Conservation (phyloP, 345 rosid species). For the Eucalyptus sp. region DNA sequence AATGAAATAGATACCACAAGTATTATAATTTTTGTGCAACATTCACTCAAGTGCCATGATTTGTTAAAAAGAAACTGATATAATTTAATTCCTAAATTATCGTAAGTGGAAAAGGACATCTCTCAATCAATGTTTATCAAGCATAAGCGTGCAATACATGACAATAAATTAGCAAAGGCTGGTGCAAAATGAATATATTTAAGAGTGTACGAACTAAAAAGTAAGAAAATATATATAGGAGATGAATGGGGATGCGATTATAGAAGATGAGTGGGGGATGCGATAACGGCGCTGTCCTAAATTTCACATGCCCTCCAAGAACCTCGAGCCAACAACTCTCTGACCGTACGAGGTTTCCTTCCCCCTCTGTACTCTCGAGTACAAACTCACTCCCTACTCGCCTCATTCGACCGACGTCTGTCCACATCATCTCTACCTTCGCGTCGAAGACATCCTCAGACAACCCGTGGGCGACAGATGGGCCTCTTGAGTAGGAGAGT, state of each 20-base stretch:
- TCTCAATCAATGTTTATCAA: background rate
- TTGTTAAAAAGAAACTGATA: too few relatives aligned
- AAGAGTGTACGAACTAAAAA: background rate
- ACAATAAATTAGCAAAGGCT: background rate
- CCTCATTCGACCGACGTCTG: background rate
- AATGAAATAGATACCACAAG: rapidly evolving
- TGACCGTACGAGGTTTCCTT: background rate
- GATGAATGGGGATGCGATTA: background rate
- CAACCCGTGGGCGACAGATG: background rate
- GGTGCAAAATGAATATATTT: background rate
- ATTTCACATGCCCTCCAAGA: background rate
- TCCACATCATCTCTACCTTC: background rate
- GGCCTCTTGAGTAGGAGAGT: background rate
- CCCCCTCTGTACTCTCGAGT: background rate
- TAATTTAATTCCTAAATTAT: too few relatives aligned
- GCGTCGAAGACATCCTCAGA: background rate
- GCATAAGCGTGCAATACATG: background rate
- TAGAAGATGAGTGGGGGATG: background rate
- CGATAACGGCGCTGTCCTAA: background rate
- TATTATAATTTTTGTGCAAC: rapidly evolving
- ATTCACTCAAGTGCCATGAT: background rate
- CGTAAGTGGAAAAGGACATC: background rate
- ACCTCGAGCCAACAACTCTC: background rate
- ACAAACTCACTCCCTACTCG: background rate
- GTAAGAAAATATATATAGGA: too few relatives aligned